These are phyloP conservation scores for Rhytidiadelphus loreus DNA, from an alignment of 225 moss, liverwort and hornwort genomes.

Conservation along the genomic window DNA sequence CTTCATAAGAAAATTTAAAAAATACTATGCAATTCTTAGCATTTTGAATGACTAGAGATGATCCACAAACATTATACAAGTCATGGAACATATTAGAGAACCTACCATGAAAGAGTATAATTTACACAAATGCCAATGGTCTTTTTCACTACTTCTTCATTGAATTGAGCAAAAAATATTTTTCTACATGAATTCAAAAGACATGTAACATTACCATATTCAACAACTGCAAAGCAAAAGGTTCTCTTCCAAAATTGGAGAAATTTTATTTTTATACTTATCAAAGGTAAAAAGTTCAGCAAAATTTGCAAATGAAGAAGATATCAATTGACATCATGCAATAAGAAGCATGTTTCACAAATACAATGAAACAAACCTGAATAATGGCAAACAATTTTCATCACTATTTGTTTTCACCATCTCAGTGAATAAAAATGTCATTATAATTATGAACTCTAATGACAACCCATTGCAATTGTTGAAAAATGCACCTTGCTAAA, in stretches of 20 bases:
- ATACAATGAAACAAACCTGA: rapidly evolving
- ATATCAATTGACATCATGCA: background rate
- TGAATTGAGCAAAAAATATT: background rate
- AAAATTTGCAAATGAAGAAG: background rate
- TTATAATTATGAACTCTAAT: background rate
- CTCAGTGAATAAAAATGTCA: background rate
- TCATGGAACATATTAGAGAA: background rate
- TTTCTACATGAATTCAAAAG: background rate
- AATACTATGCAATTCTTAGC: background rate
- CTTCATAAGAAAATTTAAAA: background rate
- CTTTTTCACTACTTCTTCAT: too few species aligned
- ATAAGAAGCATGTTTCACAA: background rate
- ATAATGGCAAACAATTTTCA: background rate
- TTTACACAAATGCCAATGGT: background rate
- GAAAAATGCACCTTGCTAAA: background rate
- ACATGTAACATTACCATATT: rapidly evolving
- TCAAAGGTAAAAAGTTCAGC: background rate
- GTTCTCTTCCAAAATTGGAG: background rate
- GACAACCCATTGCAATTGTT: background rate
- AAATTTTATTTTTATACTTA: background rate
- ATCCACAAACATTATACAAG: background rate
- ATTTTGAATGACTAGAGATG: background rate
- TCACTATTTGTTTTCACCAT: background rate
- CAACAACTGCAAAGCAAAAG: background rate
- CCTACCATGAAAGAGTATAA: too few species aligned